A percentile compares a stretch with the other conserved stretches of the same genome.
These are phyloP conservation scores for Lepidium campestre DNA, from an alignment of 441 rosid species.

Conservation along the genomic window DNA sequence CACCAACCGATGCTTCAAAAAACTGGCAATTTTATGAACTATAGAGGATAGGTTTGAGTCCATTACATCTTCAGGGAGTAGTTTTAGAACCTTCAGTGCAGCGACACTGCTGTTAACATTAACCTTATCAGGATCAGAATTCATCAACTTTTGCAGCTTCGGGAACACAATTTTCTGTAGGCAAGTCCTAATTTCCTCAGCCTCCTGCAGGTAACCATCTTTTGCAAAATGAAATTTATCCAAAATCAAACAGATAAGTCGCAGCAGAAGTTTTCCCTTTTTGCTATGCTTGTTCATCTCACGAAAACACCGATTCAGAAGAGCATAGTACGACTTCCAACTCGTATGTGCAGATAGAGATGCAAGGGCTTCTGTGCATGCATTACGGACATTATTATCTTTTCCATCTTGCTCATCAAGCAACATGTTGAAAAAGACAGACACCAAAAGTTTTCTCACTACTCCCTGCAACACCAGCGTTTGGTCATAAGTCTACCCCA, in stretches of 20 bases:
- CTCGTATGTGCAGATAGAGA: constrained; percentile 64
- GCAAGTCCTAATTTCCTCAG: constrained; percentile 46
- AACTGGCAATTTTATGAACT: constrained; percentile 65
- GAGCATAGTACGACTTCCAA: constrained; percentile 73
- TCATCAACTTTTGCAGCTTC: constrained; percentile 61
- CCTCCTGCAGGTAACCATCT: constrained; percentile 34
- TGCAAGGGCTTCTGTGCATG: constrained; percentile 79
- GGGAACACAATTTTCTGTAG: constrained; percentile 66
- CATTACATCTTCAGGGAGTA: constrained; percentile 79
- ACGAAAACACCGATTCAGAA: constrained; percentile 67
- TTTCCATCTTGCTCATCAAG: constrained; percentile 74
- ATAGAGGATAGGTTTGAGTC: constrained; percentile 78
- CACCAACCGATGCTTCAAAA: constrained; percentile 65
- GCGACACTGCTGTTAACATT: constrained; percentile 68
- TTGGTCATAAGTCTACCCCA: constrained; percentile 22
- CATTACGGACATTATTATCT: constrained; percentile 57
- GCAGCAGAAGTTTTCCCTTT: constrained; percentile 66
- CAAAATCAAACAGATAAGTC: constrained; percentile 68
- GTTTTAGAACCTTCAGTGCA: constrained; percentile 78
- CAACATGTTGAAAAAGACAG: constrained; percentile 79
- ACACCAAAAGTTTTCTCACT: constrained; percentile 68
- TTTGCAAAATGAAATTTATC: constrained; percentile 70
- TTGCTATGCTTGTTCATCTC: constrained; percentile 58
- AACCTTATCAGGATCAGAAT: constrained; percentile 60
- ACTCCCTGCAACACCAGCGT: constrained; percentile 54